Evolutionary conservation across 106 monocot genomes (phyloP), one percentile per base, ranked within the genome.

Genomic region (Cymbidium sinense): DNA sequence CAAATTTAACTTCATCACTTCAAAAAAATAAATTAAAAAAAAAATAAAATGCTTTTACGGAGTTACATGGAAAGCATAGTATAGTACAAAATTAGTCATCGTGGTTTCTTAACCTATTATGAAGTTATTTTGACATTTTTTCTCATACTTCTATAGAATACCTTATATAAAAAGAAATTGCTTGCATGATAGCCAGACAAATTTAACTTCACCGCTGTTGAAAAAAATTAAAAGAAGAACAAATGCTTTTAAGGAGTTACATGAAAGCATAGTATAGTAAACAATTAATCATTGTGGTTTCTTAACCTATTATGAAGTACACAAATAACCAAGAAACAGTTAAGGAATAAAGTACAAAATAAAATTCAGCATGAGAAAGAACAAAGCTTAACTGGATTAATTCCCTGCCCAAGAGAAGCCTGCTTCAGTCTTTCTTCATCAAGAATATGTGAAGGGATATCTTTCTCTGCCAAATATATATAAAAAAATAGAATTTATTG

Each of bases 381-480:
- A 11, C 47, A 70, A 29, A n/a, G 39, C 74, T 91, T 86, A 79
- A 94, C 98, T 52, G 81, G 58, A 84, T 43, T 35, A 39, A 81
- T 79, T 82, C 84, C 94, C 80, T 82, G 86, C 33, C 83, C 88
- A 21, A 79, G 74, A 77, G 90, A 78, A 84, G 81, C 72, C 82
- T 86, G 85, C 58, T 84, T 76, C 29, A 84, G 80, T 77, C 82
- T 87, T 76, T 84, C 90, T 82, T 87, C 88, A 81, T 88, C 88
- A 83, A 77, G 92, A 44, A 90, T 85, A 77, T 92, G 85, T 76
- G 87, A 83, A 28, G 98, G 94, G 43, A 98, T 94, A 71, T 98
- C 98, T 80, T 94, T 98, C 55, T 98, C 98, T 98, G 85, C 78
- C 88, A 86, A 21, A n/a, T 20, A 36, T n/a, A 71, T 71, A 34